Evolutionary conservation across 129 eudicot species (phyloP), one percentile per base, ranked within the genome.

Genomic region (Pseudognaphalium luteoalbum): DNA sequence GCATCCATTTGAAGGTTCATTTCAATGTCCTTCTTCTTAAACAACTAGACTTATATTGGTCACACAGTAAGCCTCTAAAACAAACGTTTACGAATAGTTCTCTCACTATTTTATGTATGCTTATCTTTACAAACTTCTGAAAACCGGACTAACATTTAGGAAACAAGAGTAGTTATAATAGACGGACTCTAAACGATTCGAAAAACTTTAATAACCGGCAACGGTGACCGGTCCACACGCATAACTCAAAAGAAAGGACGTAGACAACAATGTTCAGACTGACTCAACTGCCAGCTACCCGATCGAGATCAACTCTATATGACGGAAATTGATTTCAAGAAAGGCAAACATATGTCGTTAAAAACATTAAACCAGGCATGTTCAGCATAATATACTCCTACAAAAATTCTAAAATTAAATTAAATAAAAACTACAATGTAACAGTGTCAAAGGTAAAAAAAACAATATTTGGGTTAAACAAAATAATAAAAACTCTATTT

Each of bases 361-460:
- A 64, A 63, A 62, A 1, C 44, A 28, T 14, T 47, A 47, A 12
- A 47, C 4, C 54, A 14, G 4, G 71, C 42, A 60, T 60, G 60
- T 29, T 28, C 74, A 47, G 60, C 28, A 61, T 42, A 60, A 39
- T 58, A 74, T 39, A 61, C 39, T 61, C 25, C 68, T 25, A 11
- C 28, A n/a, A 20, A 3, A 7, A 19, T 0, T 6, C 7, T 25
- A 25, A 25, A 25, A 25, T 57, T 6, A 21, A 57, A 19, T 57
- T 14, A 19, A 19, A 57, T 9, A 19, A 19, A 57, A 57, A 57
- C 62, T 57, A 57, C 28, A 21, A 21, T 20, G 54, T 47, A 47
- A 47, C n/a, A 47, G 54, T 47, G 54, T 47, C 54, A 47, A 3
- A 47, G 5, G 54, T 47, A 47, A 47, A 47, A 47, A 4, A 4